Evolutionary conservation across 2,329 filamentous ascomycete species (phyloP).

Genomic region (Plectosphaerella sp.): DNA sequence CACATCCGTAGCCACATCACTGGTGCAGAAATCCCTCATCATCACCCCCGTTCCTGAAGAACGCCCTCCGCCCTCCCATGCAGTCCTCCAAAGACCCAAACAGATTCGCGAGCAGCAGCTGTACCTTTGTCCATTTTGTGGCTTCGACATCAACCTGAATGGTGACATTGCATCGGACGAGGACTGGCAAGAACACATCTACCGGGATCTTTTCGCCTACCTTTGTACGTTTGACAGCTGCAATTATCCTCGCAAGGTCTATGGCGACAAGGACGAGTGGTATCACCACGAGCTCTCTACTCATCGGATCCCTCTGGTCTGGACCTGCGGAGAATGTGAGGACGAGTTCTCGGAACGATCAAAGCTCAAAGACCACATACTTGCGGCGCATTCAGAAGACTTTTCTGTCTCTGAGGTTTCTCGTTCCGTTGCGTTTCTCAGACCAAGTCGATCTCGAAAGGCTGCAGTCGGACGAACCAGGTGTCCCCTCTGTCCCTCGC

Average conservation of each 20-base stretch:
- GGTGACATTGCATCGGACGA: neutral
- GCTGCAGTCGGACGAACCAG: neutral
- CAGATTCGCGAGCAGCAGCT: neutral
- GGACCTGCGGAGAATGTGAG: conserved; percentile 1
- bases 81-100: neutral
- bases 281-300: conserved; percentile 2
- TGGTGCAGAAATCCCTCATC: neutral
- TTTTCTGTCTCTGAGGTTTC: neutral
- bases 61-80: neutral
- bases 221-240: conserved; percentile 7
- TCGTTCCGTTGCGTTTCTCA: neutral
- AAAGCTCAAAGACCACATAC: neutral
- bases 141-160: conserved; percentile 3
- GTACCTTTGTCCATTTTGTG: conserved; percentile 4
- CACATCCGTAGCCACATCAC: neutral
- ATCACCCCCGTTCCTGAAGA: neutral
- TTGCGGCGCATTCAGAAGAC: neutral
- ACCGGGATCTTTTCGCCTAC: conserved; percentile 3
- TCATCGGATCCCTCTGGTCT: conserved; percentile 1
- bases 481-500: conserved; percentile 1
- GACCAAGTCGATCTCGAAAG: neutral
- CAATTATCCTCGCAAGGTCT: neutral
- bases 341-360: conserved; percentile 1
- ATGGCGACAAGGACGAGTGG: conserved; percentile 4
- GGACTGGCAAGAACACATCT: conserved; percentile 6